phyloP scores from a whole-genome alignment of 1,284 basidiomycete species.

The Pascua guehoae region DNA sequence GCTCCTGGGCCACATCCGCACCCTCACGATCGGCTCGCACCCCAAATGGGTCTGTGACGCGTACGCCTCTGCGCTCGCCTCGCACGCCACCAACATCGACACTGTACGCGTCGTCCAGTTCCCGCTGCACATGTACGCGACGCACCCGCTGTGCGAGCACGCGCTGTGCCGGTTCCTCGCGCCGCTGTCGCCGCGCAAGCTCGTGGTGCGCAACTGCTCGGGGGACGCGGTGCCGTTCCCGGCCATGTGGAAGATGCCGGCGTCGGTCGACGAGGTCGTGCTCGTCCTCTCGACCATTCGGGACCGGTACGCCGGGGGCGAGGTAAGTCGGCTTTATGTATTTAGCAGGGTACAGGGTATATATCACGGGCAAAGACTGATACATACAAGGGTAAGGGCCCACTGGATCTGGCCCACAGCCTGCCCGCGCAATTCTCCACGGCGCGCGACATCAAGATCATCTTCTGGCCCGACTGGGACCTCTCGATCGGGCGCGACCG shows the following conservation, averaged over 20 bases:
- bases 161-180: background rate
- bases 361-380: no score
- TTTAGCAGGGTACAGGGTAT: no score
- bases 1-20: background rate
- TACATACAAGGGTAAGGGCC: background rate
- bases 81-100: background rate
- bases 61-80: background rate
- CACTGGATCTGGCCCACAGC: background rate
- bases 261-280: background rate
- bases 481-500: background rate
- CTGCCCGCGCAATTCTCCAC: background rate
- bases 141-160: background rate
- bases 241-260: background rate
- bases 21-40: background rate
- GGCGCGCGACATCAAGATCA: background rate
- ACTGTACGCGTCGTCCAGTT: background rate
- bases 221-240: background rate
- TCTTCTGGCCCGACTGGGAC: slow-evolving; percentile 7
- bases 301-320: background rate
- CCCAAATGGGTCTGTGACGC: background rate
- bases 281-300: background rate
- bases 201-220: slow-evolving; percentile 2
- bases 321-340: no score
- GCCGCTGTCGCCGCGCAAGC: slow-evolving; percentile 2
- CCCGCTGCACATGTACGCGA: background rate